Percentiles rank a stretch among this genome's conserved stretches.
Evolutionary conservation across 2,329 filamentous ascomycete genomes (phyloP).

Genomic region (Sporothrix sp.): DNA sequence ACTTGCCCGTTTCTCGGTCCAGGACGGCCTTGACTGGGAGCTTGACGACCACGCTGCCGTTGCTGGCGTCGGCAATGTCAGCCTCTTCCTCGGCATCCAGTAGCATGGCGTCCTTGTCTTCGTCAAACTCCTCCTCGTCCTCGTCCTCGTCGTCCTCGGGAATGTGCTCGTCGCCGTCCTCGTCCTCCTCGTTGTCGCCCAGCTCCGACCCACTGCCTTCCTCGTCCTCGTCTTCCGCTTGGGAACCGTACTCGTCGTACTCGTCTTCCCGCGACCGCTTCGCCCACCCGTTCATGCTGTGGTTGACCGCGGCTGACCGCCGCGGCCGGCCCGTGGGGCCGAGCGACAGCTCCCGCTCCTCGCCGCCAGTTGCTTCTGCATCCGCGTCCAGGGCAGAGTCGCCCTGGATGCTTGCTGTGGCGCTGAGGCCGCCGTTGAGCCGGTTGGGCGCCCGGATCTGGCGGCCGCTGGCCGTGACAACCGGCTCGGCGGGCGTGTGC

Average conservation of each 20-base stretch:
- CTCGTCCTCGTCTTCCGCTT: slow-evolving; percentile 48
- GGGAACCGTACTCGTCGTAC: slow-evolving; percentile 44
- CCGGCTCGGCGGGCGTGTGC: slow-evolving; percentile 60
- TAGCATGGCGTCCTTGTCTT: slow-evolving; percentile 43
- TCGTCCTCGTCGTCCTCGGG: slow-evolving; percentile 43
- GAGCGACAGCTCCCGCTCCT: slow-evolving; percentile 28
- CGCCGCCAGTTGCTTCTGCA: slow-evolving; percentile 17
- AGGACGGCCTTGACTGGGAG: slow-evolving; percentile 44
- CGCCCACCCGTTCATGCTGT: slow-evolving; percentile 41
- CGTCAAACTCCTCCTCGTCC: slow-evolving; percentile 45
- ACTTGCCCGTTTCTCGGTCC: slow-evolving; percentile 26
- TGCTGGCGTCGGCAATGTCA: slow-evolving; percentile 6
- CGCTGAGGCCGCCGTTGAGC: slow-evolving; percentile 46
- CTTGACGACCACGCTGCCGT: slow-evolving; percentile 63
- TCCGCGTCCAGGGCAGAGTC: slow-evolving; percentile 22
- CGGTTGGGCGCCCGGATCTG: slow-evolving; percentile 64
- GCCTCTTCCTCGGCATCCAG: slow-evolving; percentile 41
- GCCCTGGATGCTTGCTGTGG: slow-evolving; percentile 36
- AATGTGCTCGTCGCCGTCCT: slow-evolving; percentile 36
- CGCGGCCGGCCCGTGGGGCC: slow-evolving; percentile 40
- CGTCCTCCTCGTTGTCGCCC: slow-evolving; percentile 64
- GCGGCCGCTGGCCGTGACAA: slow-evolving; percentile 76
- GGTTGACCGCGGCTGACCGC: slow-evolving; percentile 40
- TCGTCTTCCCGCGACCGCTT: slow-evolving; percentile 25
- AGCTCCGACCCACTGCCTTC: slow-evolving; percentile 60